A percentile compares a stretch with the other conserved stretches of the same genome.
phyloP scores from a whole-genome alignment of 2,329 filamentous ascomycete species.

The Fusarium bactridioides region DNA sequence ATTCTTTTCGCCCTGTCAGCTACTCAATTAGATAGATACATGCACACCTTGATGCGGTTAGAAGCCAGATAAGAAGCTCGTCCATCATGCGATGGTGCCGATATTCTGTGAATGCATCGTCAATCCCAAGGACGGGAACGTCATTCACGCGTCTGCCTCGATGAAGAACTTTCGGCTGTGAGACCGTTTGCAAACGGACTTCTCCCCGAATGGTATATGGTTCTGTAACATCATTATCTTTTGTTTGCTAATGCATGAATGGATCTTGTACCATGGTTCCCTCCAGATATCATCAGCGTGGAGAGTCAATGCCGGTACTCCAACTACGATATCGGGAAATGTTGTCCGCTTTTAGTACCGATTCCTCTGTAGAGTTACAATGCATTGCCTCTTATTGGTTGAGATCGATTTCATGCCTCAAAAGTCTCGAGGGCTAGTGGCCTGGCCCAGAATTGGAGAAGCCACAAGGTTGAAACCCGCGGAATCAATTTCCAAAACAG shows the following conservation, averaged over 20 bases:
- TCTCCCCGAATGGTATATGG: not conserved
- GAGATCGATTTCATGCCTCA: not conserved
- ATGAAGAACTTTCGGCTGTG: no score
- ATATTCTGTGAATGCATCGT: no score
- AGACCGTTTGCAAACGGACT: not conserved
- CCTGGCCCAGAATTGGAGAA: not conserved
- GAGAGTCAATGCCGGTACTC: not conserved
- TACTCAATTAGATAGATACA: fast-evolving
- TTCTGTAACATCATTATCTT: not conserved
- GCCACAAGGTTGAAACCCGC: not conserved
- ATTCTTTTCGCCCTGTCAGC: not conserved
- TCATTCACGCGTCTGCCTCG: not conserved
- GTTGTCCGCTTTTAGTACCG: not conserved
- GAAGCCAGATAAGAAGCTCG: no score
- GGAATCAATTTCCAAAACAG: not conserved
- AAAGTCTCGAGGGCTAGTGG: not conserved
- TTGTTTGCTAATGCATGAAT: not conserved
- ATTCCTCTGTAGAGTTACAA: not conserved
- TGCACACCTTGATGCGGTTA: not conserved
- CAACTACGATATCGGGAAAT: not conserved
- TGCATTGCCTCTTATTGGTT: not conserved
- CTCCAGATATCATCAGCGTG: not conserved
- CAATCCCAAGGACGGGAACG: not conserved
- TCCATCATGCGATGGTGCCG: not conserved
- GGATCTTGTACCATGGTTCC: not conserved